Percentiles rank a stretch among this genome's conserved stretches.
phyloP scores from a whole-genome alignment of 495 filamentous ascomycete genomes.

The Talaromyces thailandensis region DNA sequence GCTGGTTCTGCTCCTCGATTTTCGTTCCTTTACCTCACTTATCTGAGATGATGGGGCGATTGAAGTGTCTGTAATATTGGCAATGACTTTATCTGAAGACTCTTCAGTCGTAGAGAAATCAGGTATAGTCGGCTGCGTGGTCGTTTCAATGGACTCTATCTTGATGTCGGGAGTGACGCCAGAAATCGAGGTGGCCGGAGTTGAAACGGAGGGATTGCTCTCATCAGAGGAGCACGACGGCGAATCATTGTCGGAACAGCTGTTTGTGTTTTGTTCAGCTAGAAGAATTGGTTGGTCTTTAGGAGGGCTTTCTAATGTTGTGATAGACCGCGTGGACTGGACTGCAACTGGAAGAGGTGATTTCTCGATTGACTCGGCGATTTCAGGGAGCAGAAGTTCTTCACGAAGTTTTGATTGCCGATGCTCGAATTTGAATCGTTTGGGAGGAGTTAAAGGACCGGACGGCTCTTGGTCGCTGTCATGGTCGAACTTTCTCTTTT shows the following conservation, averaged over 20 bases:
- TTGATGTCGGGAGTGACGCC: slow-evolving; percentile 19
- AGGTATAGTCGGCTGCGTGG: slow-evolving; percentile 2
- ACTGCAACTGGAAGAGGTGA: neutral
- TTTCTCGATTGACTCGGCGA: slow-evolving; percentile 5
- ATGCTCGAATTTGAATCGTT: slow-evolving; percentile 27
- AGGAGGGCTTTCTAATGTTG: neutral
- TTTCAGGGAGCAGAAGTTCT: slow-evolving; percentile 24
- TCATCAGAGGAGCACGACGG: slow-evolving; percentile 19
- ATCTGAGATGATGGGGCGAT: neutral
- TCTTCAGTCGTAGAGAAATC: neutral
- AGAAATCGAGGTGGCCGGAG: slow-evolving; percentile 28
- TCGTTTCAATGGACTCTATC: slow-evolving; percentile 11
- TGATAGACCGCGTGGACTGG: neutral
- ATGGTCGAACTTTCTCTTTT: slow-evolving; percentile 36
- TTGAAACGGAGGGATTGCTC: slow-evolving; percentile 33
- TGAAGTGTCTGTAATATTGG: neutral
- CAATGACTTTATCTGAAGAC: neutral
- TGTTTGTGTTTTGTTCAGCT: slow-evolving; percentile 1
- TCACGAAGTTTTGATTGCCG: slow-evolving; percentile 33
- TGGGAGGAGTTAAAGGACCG: slow-evolving; percentile 24
- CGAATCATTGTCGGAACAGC: slow-evolving; percentile 21
- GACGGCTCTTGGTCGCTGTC: slow-evolving; percentile 28
- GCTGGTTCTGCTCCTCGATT: neutral
- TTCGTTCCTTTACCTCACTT: neutral
- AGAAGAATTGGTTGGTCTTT: slow-evolving; percentile 10